Percentiles rank a stretch among this genome's conserved stretches.
These are phyloP conservation scores for Ormosia emarginata DNA, from an alignment of 306 rosid genomes.

Conservation along the genomic window DNA sequence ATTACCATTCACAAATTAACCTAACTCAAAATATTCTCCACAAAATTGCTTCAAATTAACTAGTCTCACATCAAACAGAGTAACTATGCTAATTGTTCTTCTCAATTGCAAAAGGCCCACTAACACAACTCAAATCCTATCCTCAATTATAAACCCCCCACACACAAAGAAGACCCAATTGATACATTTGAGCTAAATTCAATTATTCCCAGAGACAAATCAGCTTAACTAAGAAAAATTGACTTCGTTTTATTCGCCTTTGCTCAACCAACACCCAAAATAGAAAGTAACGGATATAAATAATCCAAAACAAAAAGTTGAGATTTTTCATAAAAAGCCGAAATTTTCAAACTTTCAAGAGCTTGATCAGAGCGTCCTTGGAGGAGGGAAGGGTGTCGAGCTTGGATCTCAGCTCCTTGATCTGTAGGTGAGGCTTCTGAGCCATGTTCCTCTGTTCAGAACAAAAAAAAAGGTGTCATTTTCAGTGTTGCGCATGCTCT, in stretches of 20 bases:
- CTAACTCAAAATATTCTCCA: constrained; percentile 10
- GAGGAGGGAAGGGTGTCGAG: constrained; percentile 59
- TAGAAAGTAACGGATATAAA: constrained; percentile 35
- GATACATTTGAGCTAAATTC: constrained; percentile 23
- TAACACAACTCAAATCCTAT: constrained; percentile 9
- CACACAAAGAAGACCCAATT: neutral
- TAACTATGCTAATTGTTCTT: constrained; percentile 11
- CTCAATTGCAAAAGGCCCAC: neutral
- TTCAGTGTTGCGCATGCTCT: constrained; percentile 21
- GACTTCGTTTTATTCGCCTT: neutral
- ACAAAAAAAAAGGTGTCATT: constrained; percentile 37
- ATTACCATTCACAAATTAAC: constrained; percentile 8
- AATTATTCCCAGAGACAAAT: neutral
- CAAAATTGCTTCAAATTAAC: constrained; percentile 12
- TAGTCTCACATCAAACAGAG: neutral
- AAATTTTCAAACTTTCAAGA: constrained; percentile 52
- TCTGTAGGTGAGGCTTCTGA: constrained; percentile 66
- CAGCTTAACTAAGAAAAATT: neutral
- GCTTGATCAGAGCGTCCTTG: constrained; percentile 57
- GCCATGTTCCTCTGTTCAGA: constrained; percentile 62
- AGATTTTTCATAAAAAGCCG: neutral
- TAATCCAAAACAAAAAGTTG: neutral
- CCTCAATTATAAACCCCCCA: neutral
- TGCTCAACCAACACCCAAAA: constrained; percentile 16
- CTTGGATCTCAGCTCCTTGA: constrained; percentile 93